Conservation (phyloP, 1,284 basidiomycete species). For the Puccinia polysora region DNA sequence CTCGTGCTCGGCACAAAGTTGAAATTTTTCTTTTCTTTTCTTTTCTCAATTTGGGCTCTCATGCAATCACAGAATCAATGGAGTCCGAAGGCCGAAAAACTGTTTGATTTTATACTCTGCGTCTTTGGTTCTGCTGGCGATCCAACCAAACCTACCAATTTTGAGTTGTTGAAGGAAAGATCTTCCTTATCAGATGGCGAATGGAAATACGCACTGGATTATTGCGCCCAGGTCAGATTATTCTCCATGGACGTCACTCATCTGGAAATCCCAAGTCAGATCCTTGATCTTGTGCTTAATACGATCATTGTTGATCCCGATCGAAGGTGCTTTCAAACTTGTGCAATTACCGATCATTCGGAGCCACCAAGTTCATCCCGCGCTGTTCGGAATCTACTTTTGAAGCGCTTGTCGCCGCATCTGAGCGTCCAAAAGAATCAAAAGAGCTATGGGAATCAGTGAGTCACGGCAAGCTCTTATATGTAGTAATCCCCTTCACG, state of each 20-base stretch:
- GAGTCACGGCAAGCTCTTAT: not conserved
- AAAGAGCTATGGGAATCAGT: slow-evolving; percentile 64
- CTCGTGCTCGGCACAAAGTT: not conserved
- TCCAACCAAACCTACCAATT: slow-evolving; percentile 57
- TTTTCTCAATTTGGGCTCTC: slow-evolving; percentile 66
- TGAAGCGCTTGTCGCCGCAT: slow-evolving; percentile 61
- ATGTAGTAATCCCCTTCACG: no score
- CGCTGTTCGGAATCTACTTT: slow-evolving; percentile 64
- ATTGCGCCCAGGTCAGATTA: slow-evolving; percentile 63
- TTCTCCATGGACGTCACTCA: no score
- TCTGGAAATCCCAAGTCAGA: not conserved
- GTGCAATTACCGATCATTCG: slow-evolving; percentile 59
- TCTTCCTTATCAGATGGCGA: slow-evolving; percentile 61
- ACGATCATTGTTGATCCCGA: not conserved
- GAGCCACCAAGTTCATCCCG: slow-evolving; percentile 75
- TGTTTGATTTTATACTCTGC: slow-evolving; percentile 46
- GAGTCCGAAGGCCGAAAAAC: slow-evolving; percentile 41
- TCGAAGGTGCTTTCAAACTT: slow-evolving; percentile 65
- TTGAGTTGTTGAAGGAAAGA: slow-evolving; percentile 59
- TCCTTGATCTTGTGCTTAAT: not conserved
- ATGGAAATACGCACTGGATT: slow-evolving; percentile 67
- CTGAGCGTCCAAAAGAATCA: slow-evolving; percentile 61
- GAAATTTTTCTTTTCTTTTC: slow-evolving; percentile 57
- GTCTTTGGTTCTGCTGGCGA: slow-evolving; percentile 41
- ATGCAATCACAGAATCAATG: slow-evolving; percentile 56